Evolutionary conservation across 2,329 filamentous ascomycete genomes (phyloP), one percentile per base, ranked within the genome.

Genomic region (Fusarium sororula): DNA sequence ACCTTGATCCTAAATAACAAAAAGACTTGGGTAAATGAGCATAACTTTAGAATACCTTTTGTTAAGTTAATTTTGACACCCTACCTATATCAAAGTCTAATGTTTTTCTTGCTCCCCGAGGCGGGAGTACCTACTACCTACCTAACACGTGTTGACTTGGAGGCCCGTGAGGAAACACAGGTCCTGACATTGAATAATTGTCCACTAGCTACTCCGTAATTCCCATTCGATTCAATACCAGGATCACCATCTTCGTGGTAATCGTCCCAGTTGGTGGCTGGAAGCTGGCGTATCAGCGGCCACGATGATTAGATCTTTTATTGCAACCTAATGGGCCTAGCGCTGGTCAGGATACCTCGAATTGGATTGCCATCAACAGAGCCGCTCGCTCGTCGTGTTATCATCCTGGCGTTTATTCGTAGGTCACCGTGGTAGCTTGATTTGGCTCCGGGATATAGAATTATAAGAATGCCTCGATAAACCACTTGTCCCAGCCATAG

Each of bases 201-300:
- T 47, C 63, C 45, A 48, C 45, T 45, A 47, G 58, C 68, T 53
- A 26, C 24, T 48, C 26, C 20, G 26, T 48, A 60, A 63, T 57
- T 67, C n/a, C 66, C 68, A 63, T 74, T 69, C 69, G 20, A 37
- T 58, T 54, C 56, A 78, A n/a, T 44, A 55, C 35, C 74, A 75
- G 77, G 61, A 78, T 76, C 75, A 76, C 70, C 76, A 75, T 73
- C 50, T 55, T 55, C 60, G 61, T 71, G 66, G 70, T 73, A 67
- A 76, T 71, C 74, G 55, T 68, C 70, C 68, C 44, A 54, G 48
- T 56, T 69, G 44, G 60, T 71, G 51, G 45, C 58, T 63, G 58
- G 58, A 26, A 54, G 50, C 60, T 56, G 62, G 53, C 70, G 48
- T 73, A 78, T 78, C 72, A 75, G 53, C 35, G 41, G 20, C 39